Percentiles rank a stretch among this genome's conserved stretches.
Evolutionary conservation across 164 flowering plant genomes (phyloP).

Genomic region (Malania oleifera): DNA sequence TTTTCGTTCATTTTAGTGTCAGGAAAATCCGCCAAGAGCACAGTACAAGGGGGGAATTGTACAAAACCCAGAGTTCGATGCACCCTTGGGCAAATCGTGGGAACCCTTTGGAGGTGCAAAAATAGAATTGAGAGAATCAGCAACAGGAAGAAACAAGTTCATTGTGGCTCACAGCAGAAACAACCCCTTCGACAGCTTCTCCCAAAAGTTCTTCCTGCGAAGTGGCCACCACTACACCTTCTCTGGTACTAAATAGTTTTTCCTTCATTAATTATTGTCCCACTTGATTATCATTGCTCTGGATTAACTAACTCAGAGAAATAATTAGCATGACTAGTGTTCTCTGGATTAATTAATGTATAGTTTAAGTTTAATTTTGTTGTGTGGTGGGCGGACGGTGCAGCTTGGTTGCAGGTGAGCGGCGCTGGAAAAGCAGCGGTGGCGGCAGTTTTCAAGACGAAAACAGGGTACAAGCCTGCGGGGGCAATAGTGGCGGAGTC

Average conservation of each 20-base stretch:
- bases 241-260: no score
- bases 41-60: constrained; percentile 20
- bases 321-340: no score
- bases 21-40: constrained; percentile 7
- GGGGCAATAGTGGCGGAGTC: constrained; percentile 26
- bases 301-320: no score
- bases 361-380: no score
- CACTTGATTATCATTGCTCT: no score
- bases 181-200: constrained; percentile 6
- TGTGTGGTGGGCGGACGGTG: no score
- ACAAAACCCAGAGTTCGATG: constrained; percentile 7
- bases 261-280: no score
- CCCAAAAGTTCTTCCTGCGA: constrained; percentile 2
- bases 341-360: no score
- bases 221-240: constrained; percentile 10
- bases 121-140: not conserved
- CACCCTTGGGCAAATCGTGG: constrained; percentile 8
- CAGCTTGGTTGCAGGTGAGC: constrained; percentile 43
- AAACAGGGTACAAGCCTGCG: constrained; percentile 1
- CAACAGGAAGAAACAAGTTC: constrained; percentile 9
- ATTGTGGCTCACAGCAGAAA: constrained; percentile 12
- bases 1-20: constrained; percentile 11
- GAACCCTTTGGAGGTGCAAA: constrained; percentile 7
- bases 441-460: constrained; percentile 12
- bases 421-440: constrained; percentile 23